phyloP scores from a whole-genome alignment of 2,329 filamentous ascomycete genomes.

The Monosporascus sp. region DNA sequence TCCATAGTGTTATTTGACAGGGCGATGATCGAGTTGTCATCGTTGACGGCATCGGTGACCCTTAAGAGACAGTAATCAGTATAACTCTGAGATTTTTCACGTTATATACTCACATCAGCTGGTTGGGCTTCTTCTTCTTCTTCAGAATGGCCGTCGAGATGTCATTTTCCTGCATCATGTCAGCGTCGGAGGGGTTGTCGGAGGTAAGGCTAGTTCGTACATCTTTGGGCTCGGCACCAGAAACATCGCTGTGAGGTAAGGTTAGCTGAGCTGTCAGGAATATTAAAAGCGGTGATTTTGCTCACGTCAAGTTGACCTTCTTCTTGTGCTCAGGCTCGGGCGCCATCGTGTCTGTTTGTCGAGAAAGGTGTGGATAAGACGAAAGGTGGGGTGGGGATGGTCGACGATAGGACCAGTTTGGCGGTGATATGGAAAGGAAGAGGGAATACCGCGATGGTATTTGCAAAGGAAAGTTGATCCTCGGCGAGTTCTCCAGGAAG shows the following conservation, averaged over 20 bases:
- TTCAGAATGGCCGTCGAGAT: slow-evolving; percentile 94
- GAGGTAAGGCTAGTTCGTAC: slow-evolving; percentile 45
- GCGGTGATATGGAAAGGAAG: slow-evolving; percentile 2
- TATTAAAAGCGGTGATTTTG: slow-evolving; percentile 10
- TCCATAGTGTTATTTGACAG: slow-evolving; percentile 99
- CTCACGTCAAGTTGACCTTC: slow-evolving; percentile 80
- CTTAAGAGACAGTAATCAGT: slow-evolving; percentile 40
- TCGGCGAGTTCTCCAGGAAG: not conserved
- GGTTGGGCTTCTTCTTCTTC: slow-evolving; percentile 99
- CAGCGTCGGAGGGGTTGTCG: slow-evolving; percentile 15
- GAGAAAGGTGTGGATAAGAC: slow-evolving; percentile 5
- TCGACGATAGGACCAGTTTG: slow-evolving; percentile 2
- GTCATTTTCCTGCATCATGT: slow-evolving; percentile 66
- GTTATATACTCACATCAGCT: slow-evolving; percentile 65
- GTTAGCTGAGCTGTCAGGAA: slow-evolving; percentile 29
- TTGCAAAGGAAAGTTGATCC: not conserved
- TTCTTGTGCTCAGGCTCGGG: slow-evolving; percentile 68
- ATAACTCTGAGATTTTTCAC: not conserved
- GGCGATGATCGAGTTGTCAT: slow-evolving; percentile 99
- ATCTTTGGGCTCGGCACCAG: slow-evolving; percentile 79
- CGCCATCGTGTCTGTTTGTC: slow-evolving; percentile 55
- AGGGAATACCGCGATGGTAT: not conserved
- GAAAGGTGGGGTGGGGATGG: slow-evolving; percentile 1
- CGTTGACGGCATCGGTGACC: slow-evolving; percentile 96
- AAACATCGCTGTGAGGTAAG: slow-evolving; percentile 63